Evolutionary conservation across 2,329 filamentous ascomycete species (phyloP).

Genomic region (Aspergillus melleus): DNA sequence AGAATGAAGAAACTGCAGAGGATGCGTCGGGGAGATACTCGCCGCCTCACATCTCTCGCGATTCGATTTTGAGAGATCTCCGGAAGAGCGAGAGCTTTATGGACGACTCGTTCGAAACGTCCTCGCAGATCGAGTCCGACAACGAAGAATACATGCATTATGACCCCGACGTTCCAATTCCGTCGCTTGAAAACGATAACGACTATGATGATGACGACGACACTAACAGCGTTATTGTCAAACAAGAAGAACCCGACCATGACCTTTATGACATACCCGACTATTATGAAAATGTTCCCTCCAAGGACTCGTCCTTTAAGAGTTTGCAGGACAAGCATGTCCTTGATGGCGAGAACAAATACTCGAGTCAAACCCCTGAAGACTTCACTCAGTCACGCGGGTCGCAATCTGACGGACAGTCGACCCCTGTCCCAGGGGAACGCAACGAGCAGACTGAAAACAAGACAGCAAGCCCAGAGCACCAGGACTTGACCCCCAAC

Average conservation of each 20-base stretch:
- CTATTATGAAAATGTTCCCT: conserved; percentile 57
- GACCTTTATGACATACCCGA: conserved; percentile 67
- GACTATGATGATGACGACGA: conserved; percentile 56
- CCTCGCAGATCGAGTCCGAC: conserved; percentile 59
- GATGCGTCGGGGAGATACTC: conserved; percentile 61
- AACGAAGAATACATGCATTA: conserved; percentile 61
- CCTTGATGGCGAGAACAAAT: conserved; percentile 58
- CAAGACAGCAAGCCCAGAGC: conserved; percentile 26
- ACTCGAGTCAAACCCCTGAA: conserved; percentile 49
- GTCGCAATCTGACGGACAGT: conserved; percentile 30
- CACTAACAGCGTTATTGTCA: conserved; percentile 64
- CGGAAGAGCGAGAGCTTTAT: conserved; percentile 64
- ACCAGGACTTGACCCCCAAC: conserved; percentile 21
- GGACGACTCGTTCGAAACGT: conserved; percentile 65
- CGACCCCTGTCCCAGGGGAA: conserved; percentile 32
- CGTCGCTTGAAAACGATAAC: conserved; percentile 72
- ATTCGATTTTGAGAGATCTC: conserved; percentile 88
- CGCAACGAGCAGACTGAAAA: conserved; percentile 35
- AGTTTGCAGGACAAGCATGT: conserved; percentile 30
- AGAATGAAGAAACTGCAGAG: conserved; percentile 8
- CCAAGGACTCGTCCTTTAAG: conserved; percentile 28
- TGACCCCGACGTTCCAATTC: conserved; percentile 88
- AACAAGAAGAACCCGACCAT: conserved; percentile 61
- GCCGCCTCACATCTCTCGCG: conserved; percentile 80
- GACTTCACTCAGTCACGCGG: conserved; percentile 21